Evolutionary conservation across 225 moss, liverwort and hornwort genomes (phyloP), one percentile per base, ranked within the genome.

Genomic region (Anthoceros angustus): DNA sequence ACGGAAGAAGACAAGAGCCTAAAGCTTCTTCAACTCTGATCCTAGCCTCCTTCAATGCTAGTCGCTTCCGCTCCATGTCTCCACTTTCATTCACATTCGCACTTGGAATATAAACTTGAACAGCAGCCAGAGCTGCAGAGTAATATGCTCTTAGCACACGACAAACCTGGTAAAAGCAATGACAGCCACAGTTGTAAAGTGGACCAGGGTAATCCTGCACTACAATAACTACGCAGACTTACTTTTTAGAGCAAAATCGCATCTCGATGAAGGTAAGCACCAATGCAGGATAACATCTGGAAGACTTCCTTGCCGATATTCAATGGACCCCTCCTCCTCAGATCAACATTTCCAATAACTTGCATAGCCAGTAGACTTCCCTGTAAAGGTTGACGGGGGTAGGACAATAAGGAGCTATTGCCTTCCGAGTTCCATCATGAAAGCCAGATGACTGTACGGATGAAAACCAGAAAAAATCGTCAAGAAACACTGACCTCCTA

Each of bases 191-290:
- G 32, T 7, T 55, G 18, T 0, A n/a, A 18, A 55, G 23, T 7
- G 55, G 55, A 7, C 55, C 14, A 7, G 2, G 16, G 14, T 6
- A 55, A 1, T 9, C 5, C 55, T 55, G 55, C 55, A 55, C 32
- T 4, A 32, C 32, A 20, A 10, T 25, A 46, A 45, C 32, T 32
- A 4, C 32, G 4, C 1, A 32, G 32, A 32, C 32, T 42, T 61
- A 86, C 94, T 83, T 98, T 98, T 70, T 98, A 89, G 48, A 98
- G 80, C 32, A 98, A 76, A 32, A 98, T 80, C 64, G 89, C 89
- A 76, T 89, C 80, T 49, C 98, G 92, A 75, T 98, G 89, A 69
- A 98, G 98, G 72, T 98, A 92, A 73, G 98, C 92, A 63, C 98
- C 98, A 69, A 98, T 89, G 71, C 98, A 89, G 14, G 92, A 67